Conservation (phyloP, 805 yeast genomes). For the Hyphopichia homilentoma region DNA sequence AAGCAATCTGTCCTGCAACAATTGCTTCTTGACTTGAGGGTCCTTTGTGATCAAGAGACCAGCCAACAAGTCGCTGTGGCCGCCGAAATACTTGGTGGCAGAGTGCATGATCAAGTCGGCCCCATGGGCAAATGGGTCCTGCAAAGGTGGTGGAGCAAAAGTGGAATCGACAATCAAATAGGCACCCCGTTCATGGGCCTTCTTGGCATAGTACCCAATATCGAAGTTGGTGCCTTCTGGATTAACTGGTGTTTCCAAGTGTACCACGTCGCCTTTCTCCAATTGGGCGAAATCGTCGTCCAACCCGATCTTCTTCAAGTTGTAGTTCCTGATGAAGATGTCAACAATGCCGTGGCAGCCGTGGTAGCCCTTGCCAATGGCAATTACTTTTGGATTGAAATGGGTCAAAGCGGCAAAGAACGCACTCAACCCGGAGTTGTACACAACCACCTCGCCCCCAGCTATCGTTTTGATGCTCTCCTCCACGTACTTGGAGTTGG, state of each 20-base stretch:
- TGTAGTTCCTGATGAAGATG: slow-evolving; percentile 58
- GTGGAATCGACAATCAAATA: slow-evolving; percentile 74
- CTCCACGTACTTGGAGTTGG: slow-evolving; percentile 67
- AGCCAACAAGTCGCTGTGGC: slow-evolving; percentile 89
- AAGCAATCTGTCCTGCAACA: slow-evolving; percentile 60
- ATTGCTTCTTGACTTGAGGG: slow-evolving; percentile 35
- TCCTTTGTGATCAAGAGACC: slow-evolving; percentile 74
- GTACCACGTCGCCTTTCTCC: slow-evolving; percentile 69
- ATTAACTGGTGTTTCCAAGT: slow-evolving; percentile 84
- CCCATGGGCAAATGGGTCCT: slow-evolving; percentile 75
- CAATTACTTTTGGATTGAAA: slow-evolving; percentile 68
- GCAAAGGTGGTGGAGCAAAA: slow-evolving; percentile 90
- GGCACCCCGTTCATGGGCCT: slow-evolving; percentile 79
- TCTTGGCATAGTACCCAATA: slow-evolving; percentile 56
- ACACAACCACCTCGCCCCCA: slow-evolving; percentile 63
- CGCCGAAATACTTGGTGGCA: slow-evolving; percentile 91
- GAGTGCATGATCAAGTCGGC: slow-evolving; percentile 92
- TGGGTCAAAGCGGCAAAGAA: slow-evolving; percentile 70
- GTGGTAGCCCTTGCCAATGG: slow-evolving; percentile 79
- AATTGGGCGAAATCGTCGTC: slow-evolving; percentile 44
- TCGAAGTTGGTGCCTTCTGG: slow-evolving; percentile 72
- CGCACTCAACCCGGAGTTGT: slow-evolving; percentile 79
- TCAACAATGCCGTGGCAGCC: slow-evolving; percentile 75
- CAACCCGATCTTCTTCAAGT: slow-evolving; percentile 47
- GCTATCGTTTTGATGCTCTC: slow-evolving; percentile 56